Evolutionary conservation across 1,284 basidiomycete species (phyloP).

Genomic region (Puccinia polysora): DNA sequence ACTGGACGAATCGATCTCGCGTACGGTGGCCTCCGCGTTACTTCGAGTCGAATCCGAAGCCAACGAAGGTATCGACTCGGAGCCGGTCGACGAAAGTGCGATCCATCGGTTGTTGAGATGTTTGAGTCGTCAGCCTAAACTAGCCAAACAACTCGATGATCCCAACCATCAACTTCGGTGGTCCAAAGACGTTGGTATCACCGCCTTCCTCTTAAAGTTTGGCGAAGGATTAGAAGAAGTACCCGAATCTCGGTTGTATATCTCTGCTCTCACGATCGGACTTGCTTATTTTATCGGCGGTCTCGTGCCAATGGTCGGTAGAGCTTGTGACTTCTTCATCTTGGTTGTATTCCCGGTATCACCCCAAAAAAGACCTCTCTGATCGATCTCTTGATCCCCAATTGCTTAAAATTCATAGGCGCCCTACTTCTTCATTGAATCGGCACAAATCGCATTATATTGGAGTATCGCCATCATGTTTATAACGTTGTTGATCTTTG

Average conservation of each 20-base stretch:
- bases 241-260: slow-evolving; percentile 65
- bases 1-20: slow-evolving; percentile 73
- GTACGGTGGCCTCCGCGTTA: slow-evolving; percentile 55
- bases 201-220: slow-evolving; percentile 86
- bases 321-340: neutral
- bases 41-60: slow-evolving; percentile 26
- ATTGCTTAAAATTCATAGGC: slow-evolving; percentile 56
- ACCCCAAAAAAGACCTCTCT: neutral
- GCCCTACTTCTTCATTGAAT: slow-evolving; percentile 79
- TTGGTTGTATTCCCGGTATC: neutral
- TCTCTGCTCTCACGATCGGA: slow-evolving; percentile 87
- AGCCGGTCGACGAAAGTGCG: slow-evolving; percentile 58
- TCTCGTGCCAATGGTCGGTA: slow-evolving; percentile 58
- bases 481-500: slow-evolving; percentile 31
- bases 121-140: slow-evolving; percentile 28
- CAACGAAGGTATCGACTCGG: neutral
- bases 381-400: too few relatives aligned
- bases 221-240: slow-evolving; percentile 86
- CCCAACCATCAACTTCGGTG: slow-evolving; percentile 12
- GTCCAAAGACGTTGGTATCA: slow-evolving; percentile 62
- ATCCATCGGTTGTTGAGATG: slow-evolving; percentile 5
- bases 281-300: slow-evolving; percentile 79
- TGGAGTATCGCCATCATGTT: slow-evolving; percentile 39
- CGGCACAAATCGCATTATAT: slow-evolving; percentile 54
- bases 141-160: slow-evolving; percentile 1